phyloP scores from a whole-genome alignment of 805 yeast species.

The Wickerhamomyces alni region DNA sequence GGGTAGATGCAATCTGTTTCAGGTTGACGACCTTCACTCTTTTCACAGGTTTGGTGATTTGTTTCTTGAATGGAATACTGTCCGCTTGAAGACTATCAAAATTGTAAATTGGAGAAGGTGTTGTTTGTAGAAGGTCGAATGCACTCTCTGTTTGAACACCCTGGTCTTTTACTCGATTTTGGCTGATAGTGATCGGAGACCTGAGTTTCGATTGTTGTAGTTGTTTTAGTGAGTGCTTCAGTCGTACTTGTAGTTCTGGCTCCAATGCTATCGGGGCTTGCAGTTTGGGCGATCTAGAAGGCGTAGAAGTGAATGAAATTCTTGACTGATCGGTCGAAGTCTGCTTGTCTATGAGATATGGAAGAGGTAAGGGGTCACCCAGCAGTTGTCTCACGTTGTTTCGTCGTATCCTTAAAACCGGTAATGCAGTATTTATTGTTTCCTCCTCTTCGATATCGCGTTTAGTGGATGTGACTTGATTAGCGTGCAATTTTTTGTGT shows the following conservation, averaged over 20 bases:
- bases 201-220: background rate
- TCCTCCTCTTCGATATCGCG: too few species aligned
- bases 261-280: too few species aligned
- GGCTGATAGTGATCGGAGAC: background rate
- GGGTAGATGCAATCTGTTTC: slow-evolving; percentile 1
- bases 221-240: slow-evolving; percentile 1
- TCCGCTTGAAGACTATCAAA: background rate
- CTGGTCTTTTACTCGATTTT: background rate
- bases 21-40: background rate
- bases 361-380: slow-evolving; percentile 35
- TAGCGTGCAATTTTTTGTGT: slow-evolving; percentile 10
- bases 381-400: slow-evolving; percentile 11
- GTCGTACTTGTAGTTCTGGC: background rate
- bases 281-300: too few species aligned
- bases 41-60: too few species aligned
- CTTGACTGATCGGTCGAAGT: too few species aligned
- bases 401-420: background rate
- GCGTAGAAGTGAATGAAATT: too few species aligned
- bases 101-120: background rate
- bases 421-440: too few species aligned
- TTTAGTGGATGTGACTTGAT: background rate
- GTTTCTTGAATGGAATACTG: too few species aligned
- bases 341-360: slow-evolving; percentile 20
- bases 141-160: background rate
- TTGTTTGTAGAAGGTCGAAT: too few species aligned